These are phyloP conservation scores for Exobasidium cylindrosporum DNA, from an alignment of 1,284 basidiomycete genomes.

Conservation along the genomic window DNA sequence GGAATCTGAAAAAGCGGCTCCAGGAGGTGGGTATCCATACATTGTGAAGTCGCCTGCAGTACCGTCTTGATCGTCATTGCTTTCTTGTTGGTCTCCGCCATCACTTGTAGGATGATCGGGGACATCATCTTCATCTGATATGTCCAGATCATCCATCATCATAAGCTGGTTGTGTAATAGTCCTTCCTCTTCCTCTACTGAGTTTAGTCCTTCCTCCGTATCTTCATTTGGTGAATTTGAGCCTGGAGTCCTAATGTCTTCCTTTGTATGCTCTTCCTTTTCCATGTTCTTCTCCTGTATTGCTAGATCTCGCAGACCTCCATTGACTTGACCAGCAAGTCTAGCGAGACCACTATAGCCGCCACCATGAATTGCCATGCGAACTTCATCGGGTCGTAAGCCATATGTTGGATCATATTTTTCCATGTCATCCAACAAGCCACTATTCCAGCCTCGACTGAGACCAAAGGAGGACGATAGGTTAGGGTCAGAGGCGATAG, in stretches of 20 bases:
- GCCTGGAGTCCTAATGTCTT: neutral
- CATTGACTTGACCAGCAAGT: slow-evolving; percentile 17
- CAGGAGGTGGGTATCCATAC: slow-evolving; percentile 40
- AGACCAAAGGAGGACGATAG: slow-evolving; percentile 19
- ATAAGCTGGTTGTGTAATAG: too few species aligned
- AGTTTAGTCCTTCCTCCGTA: neutral
- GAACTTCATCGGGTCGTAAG: slow-evolving; percentile 67
- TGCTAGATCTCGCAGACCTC: slow-evolving; percentile 16
- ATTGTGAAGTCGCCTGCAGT: slow-evolving; percentile 30
- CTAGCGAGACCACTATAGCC: slow-evolving; percentile 68
- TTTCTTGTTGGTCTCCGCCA: slow-evolving; percentile 52
- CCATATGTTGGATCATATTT: slow-evolving; percentile 95
- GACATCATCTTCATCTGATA: slow-evolving; percentile 1
- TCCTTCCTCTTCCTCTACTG: neutral
- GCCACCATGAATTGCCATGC: slow-evolving; percentile 69
- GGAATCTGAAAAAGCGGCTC: slow-evolving; percentile 36
- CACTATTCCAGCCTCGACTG: neutral
- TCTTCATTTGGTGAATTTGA: slow-evolving; percentile 7
- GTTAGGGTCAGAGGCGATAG: slow-evolving; percentile 15
- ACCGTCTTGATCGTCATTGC: slow-evolving; percentile 62
- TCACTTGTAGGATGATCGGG: slow-evolving; percentile 22
- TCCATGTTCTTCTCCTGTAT: neutral
- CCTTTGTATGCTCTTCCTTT: neutral
- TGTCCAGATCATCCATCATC: neutral
- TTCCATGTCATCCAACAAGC: slow-evolving; percentile 62